Evolutionary conservation across 495 filamentous ascomycete genomes (phyloP).

Genomic region (Aspergillus kassunensis): DNA sequence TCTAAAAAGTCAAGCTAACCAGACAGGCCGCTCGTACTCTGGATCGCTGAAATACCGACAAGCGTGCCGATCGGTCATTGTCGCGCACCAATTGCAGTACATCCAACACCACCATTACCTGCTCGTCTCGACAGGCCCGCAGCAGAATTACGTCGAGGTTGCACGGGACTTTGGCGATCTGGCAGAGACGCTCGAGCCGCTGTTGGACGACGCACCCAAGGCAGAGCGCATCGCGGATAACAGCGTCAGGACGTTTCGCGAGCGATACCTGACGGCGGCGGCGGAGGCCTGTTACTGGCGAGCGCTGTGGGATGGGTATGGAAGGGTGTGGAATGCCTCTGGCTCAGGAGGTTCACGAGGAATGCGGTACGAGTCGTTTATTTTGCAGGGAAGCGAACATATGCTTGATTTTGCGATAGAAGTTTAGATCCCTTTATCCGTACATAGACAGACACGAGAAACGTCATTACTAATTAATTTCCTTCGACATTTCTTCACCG

Average conservation of each 20-base stretch:
- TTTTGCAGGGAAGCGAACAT: conserved; percentile 29
- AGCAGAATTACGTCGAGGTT: conserved; percentile 61
- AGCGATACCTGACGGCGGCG: conserved; percentile 55
- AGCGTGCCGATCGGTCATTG: conserved; percentile 56
- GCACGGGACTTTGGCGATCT: conserved; percentile 55
- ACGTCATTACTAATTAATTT: too few species aligned
- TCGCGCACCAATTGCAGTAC: conserved; percentile 47
- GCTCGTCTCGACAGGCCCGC: conserved; percentile 41
- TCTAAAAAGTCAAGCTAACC: neutral
- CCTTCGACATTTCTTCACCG: neutral
- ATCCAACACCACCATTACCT: conserved; percentile 44
- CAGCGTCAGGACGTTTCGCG: conserved; percentile 50
- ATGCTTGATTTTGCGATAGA: conserved; percentile 40
- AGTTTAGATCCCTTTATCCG: too few species aligned
- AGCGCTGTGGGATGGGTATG: conserved; percentile 44
- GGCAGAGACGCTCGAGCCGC: conserved; percentile 45
- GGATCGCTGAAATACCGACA: conserved; percentile 57
- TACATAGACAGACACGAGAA: too few species aligned
- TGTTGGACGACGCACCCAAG: conserved; percentile 38
- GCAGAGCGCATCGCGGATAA: conserved; percentile 54
- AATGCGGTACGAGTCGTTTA: conserved; percentile 40
- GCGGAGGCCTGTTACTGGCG: conserved; percentile 61
- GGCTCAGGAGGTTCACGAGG: conserved; percentile 27
- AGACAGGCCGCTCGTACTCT: conserved; percentile 46
- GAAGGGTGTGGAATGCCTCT: conserved; percentile 34